Conservation (phyloP, 306 rosid genomes). For the Heteromeles arbutifolia region DNA sequence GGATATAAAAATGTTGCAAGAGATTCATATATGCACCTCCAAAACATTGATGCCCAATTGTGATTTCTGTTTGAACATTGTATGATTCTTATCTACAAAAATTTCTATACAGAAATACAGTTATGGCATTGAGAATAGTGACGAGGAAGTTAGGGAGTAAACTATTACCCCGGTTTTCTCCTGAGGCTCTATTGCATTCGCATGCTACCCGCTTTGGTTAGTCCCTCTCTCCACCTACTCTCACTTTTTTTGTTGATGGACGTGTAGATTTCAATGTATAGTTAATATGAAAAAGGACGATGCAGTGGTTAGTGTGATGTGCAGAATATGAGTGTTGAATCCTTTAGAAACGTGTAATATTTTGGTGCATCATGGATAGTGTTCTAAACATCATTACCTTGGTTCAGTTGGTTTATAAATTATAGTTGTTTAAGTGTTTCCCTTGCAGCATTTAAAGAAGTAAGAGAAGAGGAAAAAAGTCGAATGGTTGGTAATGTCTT, state of each 20-base stretch:
- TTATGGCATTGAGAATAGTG: slow-evolving; percentile 56
- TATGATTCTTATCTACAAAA: too few relatives aligned
- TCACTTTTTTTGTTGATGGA: background rate
- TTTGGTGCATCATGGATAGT: background rate
- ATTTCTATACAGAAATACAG: background rate
- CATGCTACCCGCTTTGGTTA: slow-evolving; percentile 95
- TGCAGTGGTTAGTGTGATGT: background rate
- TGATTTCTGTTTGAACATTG: background rate
- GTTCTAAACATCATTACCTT: background rate
- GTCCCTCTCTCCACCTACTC: slow-evolving; percentile 17
- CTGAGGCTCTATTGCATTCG: slow-evolving; percentile 56
- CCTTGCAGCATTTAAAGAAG: slow-evolving; percentile 70
- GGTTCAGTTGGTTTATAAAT: slow-evolving; percentile 6
- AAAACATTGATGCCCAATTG: background rate
- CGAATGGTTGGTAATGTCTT: slow-evolving; percentile 81
- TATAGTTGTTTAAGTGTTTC: background rate
- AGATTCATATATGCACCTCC: background rate
- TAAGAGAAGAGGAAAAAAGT: slow-evolving; percentile 86
- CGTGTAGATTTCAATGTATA: background rate
- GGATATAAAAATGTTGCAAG: background rate
- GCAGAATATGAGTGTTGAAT: background rate
- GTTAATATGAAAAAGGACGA: background rate
- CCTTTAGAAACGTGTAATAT: background rate
- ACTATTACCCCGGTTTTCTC: slow-evolving; percentile 43
- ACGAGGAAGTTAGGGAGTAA: slow-evolving; percentile 46